Base-by-base conservation (phyloP, 345 rosid species). In the Ceriops decandra region DNA sequence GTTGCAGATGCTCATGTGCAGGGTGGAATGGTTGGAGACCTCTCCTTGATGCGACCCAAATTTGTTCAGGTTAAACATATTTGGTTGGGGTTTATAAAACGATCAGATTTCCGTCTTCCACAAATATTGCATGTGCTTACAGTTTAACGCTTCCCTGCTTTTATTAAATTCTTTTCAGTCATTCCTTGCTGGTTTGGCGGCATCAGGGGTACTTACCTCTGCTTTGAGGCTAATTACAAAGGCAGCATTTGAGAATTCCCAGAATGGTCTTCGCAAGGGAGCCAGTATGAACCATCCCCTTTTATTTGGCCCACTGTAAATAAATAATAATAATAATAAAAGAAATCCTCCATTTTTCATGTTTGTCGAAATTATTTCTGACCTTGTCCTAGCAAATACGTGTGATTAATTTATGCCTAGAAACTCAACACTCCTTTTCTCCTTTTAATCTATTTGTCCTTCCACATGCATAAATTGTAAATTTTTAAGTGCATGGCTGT, bases 21-120 rank as follows among this genome's bases (percentile, higher is more conserved):
- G 77, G 95, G 97, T 64, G 98, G 90, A 67, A 88, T 93, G 95
- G 78, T 87, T 52, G 97, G 96, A 76, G 97, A 93, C 68, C 87
- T 89, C 60, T 89, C 95, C 49, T 85, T 72, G 75, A 93, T 91
- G 98, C 71, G 16, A 5, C 86, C 90, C 19, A 79, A 73, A 59
- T 82, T 91, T 68, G 77, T 89, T 59, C 98, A 91, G 83, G 98
- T 88, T 47, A 26, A 69, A 60, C 28, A 33, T 0, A 7, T n/a
- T 16, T 64, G 42, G 35, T 63, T 57, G 28, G 46, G 49, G 17
- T 2, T 31, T 64, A 11, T 68, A 31, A 17, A 59, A 63, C 35
- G 64, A 59, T 49, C 31, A 5, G 7, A n/a, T 26, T 30, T 51
- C 27, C 21, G 27, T 69, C 49, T 58, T 60, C 30, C 21, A 32